Evolutionary conservation across 371 early-diverging fungal species (phyloP).

Genomic region (Fennellomyces sp.): DNA sequence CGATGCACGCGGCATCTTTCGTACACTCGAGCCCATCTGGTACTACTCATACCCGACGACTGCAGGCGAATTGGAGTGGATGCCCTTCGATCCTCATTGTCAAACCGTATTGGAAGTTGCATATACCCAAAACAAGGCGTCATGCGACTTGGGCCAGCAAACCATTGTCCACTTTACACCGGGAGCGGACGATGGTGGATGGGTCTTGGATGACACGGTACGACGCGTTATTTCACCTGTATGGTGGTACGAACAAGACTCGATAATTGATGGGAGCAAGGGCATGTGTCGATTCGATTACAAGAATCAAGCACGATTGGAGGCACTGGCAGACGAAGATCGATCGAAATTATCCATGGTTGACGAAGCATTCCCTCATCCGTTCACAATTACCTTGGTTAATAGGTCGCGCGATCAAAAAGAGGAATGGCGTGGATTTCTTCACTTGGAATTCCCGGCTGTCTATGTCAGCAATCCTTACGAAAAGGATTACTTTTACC

Average conservation of each 20-base stretch:
- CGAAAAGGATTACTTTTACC: too few relatives aligned
- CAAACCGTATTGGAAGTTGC: constrained; percentile 28
- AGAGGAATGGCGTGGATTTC: constrained; percentile 45
- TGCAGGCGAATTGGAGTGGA: constrained; percentile 17
- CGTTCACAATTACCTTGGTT: constrained; percentile 38
- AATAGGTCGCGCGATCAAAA: constrained; percentile 28
- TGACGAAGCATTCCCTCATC: constrained; percentile 34
- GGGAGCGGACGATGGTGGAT: neutral
- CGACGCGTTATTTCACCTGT: constrained; percentile 40
- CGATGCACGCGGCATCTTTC: constrained; percentile 43
- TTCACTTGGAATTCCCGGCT: constrained; percentile 23
- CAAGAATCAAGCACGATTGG: constrained; percentile 45
- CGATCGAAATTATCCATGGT: constrained; percentile 32
- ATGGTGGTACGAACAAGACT: constrained; percentile 54
- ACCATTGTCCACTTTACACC: neutral
- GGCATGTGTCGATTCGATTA: constrained; percentile 49
- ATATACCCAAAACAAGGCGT: constrained; percentile 9
- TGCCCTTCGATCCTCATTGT: constrained; percentile 29
- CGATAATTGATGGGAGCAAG: constrained; percentile 32
- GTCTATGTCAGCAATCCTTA: neutral
- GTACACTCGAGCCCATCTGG: constrained; percentile 49
- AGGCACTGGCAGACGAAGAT: constrained; percentile 44
- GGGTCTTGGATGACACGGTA: constrained; percentile 22
- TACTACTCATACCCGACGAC: constrained; percentile 16
- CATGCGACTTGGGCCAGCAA: constrained; percentile 16